Percentiles rank a stretch among this genome's conserved stretches.
Conservation (phyloP, 2,329 filamentous ascomycete species). For the Pseudovirgaria hyperparasitica region DNA sequence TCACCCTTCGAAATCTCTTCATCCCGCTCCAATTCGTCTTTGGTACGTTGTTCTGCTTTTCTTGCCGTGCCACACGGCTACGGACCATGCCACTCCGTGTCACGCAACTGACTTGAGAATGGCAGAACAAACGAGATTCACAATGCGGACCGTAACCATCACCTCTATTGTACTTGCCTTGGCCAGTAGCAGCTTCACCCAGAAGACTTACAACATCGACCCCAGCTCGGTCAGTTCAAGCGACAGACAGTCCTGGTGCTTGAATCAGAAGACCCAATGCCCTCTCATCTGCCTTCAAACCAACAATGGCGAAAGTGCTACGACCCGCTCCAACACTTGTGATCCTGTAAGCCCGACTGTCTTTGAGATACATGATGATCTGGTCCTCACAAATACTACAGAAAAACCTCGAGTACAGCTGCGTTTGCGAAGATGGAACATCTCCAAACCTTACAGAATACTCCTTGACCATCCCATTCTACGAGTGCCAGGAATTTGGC, state of each 20-base stretch:
- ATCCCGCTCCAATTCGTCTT: no score
- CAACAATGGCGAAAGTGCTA: constrained; percentile 28
- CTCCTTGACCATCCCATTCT: constrained; percentile 67
- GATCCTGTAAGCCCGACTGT: constrained; percentile 43
- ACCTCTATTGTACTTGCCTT: constrained; percentile 40
- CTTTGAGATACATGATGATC: constrained; percentile 1
- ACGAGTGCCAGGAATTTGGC: constrained; percentile 59
- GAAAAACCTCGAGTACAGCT: constrained; percentile 51
- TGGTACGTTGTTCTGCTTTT: no score
- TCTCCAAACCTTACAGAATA: constrained; percentile 64
- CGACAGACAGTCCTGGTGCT: constrained; percentile 50
- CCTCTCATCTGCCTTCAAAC: constrained; percentile 60
- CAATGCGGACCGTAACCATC: constrained; percentile 34
- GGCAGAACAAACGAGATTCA: constrained; percentile 11
- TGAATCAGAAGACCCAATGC: constrained; percentile 49
- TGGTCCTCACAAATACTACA: constrained; percentile 4
- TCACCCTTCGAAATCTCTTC: no score
- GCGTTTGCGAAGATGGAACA: constrained; percentile 54
- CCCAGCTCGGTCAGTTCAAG: constrained; percentile 44
- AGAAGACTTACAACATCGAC: constrained; percentile 42
- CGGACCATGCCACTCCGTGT: no score
- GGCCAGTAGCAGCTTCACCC: constrained; percentile 39
- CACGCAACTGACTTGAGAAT: no score
- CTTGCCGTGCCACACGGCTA: no score
- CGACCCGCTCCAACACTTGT: constrained; percentile 50